Percentiles rank a stretch among this genome's conserved stretches.
Conservation (phyloP, 257 asterid genomes). For the Mentha longifolia region DNA sequence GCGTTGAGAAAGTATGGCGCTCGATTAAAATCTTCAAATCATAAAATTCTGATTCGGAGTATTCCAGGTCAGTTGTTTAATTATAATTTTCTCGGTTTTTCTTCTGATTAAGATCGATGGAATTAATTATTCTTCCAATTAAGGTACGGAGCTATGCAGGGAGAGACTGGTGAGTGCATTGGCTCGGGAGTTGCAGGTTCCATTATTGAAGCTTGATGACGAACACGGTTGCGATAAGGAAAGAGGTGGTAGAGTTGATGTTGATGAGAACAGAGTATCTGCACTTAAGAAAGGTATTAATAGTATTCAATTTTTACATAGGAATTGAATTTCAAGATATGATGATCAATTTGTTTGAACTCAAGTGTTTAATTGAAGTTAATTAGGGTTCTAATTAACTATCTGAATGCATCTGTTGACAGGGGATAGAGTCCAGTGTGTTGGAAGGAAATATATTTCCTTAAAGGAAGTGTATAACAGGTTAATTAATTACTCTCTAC, state of each 20-base stretch:
- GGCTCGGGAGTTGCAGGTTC: constrained; percentile 67
- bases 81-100: too few relatives aligned
- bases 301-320: too few relatives aligned
- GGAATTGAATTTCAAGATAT: too few relatives aligned
- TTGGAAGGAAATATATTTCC: background rate
- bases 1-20: too few relatives aligned
- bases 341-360: too few relatives aligned
- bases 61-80: too few relatives aligned
- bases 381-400: background rate
- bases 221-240: background rate
- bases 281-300: background rate
- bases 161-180: constrained; percentile 85
- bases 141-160: constrained; percentile 77
- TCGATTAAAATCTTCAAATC: too few relatives aligned
- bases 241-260: background rate
- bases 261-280: background rate
- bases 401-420: constrained; percentile 26
- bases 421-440: constrained; percentile 55
- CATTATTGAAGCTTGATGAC: too few relatives aligned
- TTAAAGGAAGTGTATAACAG: constrained; percentile 32
- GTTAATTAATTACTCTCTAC: constrained; percentile 28
- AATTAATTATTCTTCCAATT: background rate
- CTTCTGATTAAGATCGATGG: background rate
- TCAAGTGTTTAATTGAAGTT: too few relatives aligned
- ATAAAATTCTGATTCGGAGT: too few relatives aligned